Conservation (phyloP, 306 rosid genomes). For the Lotus japonicus region DNA sequence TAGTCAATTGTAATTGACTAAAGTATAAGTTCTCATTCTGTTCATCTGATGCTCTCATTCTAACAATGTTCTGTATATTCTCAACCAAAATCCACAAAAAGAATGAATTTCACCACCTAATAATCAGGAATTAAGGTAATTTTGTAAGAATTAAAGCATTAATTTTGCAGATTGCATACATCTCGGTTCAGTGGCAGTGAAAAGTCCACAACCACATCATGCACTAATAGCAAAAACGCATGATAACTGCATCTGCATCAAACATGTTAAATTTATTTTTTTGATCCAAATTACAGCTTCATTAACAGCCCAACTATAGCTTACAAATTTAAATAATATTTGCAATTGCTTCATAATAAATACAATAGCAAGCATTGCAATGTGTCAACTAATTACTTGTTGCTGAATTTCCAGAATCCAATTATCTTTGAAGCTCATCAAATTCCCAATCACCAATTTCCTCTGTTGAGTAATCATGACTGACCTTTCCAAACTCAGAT, state of each 20-base stretch:
- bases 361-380: conserved; percentile 29
- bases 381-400: conserved; percentile 24
- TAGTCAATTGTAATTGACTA: no score
- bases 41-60: no score
- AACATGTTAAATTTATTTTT: no score
- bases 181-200: no score
- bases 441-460: conserved; percentile 96
- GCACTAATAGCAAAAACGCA: no score
- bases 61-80: not conserved
- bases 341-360: conserved; percentile 23
- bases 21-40: no score
- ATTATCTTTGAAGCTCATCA: conserved; percentile 91
- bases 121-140: not conserved
- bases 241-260: no score
- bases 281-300: conserved; percentile 22
- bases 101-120: not conserved
- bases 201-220: no score
- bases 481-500: conserved; percentile 80
- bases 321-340: conserved; percentile 27
- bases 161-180: no score
- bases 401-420: conserved; percentile 48
- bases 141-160: not conserved
- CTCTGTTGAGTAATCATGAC: conserved; percentile 65
- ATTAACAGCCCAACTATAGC: conserved; percentile 21
- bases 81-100: conserved; percentile 4